A percentile compares a stretch with the other conserved stretches of the same genome.
phyloP scores from a whole-genome alignment of 345 rosid genomes.

The Laguncularia racemosa region DNA sequence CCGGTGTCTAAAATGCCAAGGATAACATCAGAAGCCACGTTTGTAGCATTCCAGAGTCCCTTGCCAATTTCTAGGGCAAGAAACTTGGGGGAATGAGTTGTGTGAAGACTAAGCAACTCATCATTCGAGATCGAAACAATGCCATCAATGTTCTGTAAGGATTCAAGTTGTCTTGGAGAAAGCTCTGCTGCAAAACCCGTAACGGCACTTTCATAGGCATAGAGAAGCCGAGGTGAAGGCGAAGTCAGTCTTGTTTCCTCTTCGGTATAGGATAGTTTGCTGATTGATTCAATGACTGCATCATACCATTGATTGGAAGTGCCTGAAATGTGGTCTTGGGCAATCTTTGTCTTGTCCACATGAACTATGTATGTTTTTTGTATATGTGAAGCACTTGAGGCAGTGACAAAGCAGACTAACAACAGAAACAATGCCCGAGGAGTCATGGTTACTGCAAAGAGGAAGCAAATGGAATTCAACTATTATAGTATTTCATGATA shows the following conservation, averaged over 20 bases:
- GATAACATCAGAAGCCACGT: constrained; percentile 46
- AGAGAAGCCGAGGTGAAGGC: constrained; percentile 36
- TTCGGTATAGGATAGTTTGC: constrained; percentile 16
- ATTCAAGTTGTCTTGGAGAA: constrained; percentile 34
- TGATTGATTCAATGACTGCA: constrained; percentile 27
- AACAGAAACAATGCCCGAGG: constrained; percentile 13
- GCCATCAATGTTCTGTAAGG: constrained; percentile 39
- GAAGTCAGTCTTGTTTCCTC: constrained; percentile 11
- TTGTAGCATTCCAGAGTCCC: constrained; percentile 45
- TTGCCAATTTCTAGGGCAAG: constrained; percentile 48
- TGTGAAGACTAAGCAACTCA: constrained; percentile 50
- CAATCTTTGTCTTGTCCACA: constrained; percentile 28
- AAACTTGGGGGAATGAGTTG: constrained; percentile 55
- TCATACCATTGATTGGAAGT: constrained; percentile 28
- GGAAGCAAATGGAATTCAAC: neutral
- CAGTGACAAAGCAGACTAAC: constrained; percentile 19
- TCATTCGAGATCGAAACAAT: constrained; percentile 52
- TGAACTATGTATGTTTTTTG: neutral
- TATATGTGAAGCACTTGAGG: constrained; percentile 58
- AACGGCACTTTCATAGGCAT: constrained; percentile 44
- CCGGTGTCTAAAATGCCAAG: constrained; percentile 66
- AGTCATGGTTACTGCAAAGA: constrained; percentile 17
- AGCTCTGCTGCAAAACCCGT: constrained; percentile 70
- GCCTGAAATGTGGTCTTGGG: constrained; percentile 7
- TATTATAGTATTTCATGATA: too few relatives aligned